Evolutionary conservation across 2,329 filamentous ascomycete species (phyloP), one percentile per base, ranked within the genome.

Genomic region (Epichloe hybrida): DNA sequence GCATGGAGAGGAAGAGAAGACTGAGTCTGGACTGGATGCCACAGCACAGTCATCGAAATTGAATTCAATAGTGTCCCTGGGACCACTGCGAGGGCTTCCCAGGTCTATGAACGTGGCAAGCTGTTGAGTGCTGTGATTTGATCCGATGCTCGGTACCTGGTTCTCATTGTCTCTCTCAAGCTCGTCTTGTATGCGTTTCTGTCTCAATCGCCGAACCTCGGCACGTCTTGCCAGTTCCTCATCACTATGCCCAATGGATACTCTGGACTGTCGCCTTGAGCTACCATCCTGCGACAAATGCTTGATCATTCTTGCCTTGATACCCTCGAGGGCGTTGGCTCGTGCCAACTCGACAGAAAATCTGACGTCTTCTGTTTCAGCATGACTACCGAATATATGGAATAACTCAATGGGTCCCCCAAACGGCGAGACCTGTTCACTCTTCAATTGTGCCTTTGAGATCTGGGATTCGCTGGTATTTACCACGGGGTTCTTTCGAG

Each of bases 151-250:
- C 1, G 56, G 52, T 17, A 65, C 62, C 17, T 69, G 66, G 45
- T 67, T 65, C 9, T 62, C 59, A 37, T 68, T 63, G 38, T 77
- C 75, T 39, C 63, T 71, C 44, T 73, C 69, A 3, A 81, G 65
- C 56, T 81, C 78, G 42, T 79, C 72, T 54, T 75, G 75, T n/a
- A 81, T 80, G 54, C 76, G 70, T 56, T 72, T 74, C 46, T 75
- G 72, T 61, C 76, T 73, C 8, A 80, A 64, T 20, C 76, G 70
- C 56, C 71, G 75, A 50, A 81, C 61, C 56, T 81, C 77, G 31
- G 76, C 77, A 55, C 77, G 70, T 31, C 76, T 69, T 48, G 75
- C 72, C 42, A 77, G 58, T 55, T 78, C 75, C 54, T 78, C 75
- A 23, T 76, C 67, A 45, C 71, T 76, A 46, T 67, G 69, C 12